Evolutionary conservation across 2,329 filamentous ascomycete species (phyloP).

Genomic region (Arthrinium puccinioides): DNA sequence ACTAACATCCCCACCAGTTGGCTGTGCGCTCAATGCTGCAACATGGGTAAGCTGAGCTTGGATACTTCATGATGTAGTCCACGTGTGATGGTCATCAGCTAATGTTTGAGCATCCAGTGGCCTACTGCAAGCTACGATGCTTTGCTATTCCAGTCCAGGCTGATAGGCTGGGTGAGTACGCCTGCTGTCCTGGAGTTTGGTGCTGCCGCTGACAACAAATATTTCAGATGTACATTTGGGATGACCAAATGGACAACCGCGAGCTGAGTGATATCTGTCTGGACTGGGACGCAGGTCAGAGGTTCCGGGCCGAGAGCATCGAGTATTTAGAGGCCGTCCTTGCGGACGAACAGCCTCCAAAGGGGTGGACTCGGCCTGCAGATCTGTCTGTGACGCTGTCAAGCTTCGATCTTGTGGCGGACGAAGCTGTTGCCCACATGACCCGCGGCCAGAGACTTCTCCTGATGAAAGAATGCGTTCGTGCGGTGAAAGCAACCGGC

Average conservation of each 20-base stretch:
- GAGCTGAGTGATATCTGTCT: slow-evolving; percentile 2
- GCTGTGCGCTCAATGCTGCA: background rate
- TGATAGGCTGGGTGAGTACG: slow-evolving; percentile 7
- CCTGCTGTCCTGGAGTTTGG: background rate
- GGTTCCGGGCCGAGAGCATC: slow-evolving; percentile 4
- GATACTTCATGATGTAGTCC: slow-evolving; percentile 1
- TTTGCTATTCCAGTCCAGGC: slow-evolving; percentile 2
- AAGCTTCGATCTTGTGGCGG: slow-evolving; percentile 8
- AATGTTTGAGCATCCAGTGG: slow-evolving; percentile 6
- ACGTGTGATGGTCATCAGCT: background rate
- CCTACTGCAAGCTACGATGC: slow-evolving; percentile 7
- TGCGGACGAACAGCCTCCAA: background rate
- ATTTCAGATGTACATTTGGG: slow-evolving; percentile 10
- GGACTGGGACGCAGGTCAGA: slow-evolving; percentile 6
- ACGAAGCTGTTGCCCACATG: slow-evolving; percentile 5
- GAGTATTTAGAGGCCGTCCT: slow-evolving; percentile 5
- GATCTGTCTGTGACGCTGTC: slow-evolving; percentile 5
- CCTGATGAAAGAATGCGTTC: slow-evolving; percentile 5
- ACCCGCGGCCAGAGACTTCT: slow-evolving; percentile 4
- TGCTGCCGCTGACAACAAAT: no score
- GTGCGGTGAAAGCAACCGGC: slow-evolving; percentile 5
- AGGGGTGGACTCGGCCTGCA: background rate
- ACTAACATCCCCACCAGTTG: no score
- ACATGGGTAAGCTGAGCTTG: background rate
- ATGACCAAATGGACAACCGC: slow-evolving; percentile 10